Evolutionary conservation across 73 alveolate genomes (phyloP).

Genomic region (Tetrahymena elliotti): DNA sequence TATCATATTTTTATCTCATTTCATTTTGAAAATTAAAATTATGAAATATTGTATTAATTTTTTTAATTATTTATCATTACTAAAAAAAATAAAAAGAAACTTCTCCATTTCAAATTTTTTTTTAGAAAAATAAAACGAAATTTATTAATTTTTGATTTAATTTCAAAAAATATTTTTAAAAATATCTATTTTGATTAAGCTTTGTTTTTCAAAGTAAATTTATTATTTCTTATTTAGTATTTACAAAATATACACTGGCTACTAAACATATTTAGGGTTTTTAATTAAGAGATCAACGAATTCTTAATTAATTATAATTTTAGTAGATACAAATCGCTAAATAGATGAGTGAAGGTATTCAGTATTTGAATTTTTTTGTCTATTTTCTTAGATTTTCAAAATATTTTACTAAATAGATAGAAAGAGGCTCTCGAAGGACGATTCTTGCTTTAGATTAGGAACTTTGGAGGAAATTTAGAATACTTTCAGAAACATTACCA

Average conservation of each 20-base stretch:
- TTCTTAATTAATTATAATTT: background rate
- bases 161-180: too few relatives aligned
- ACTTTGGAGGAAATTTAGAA: background rate
- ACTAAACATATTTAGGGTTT: background rate
- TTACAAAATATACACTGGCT: background rate
- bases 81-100: too few relatives aligned
- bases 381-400: background rate
- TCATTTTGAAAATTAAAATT: too few relatives aligned
- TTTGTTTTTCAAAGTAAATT: too few relatives aligned
- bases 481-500: background rate
- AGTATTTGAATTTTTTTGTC: background rate
- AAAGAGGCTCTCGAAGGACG: background rate
- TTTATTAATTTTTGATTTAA: too few relatives aligned
- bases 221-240: too few relatives aligned
- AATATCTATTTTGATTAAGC: too few relatives aligned
- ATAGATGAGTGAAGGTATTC: background rate
- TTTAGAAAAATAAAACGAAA: too few relatives aligned
- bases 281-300: background rate
- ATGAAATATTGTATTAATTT: too few relatives aligned
- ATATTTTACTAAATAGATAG: background rate
- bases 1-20: too few relatives aligned
- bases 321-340: background rate
- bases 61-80: too few relatives aligned
- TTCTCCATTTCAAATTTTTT: too few relatives aligned
- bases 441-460: background rate